Evolutionary conservation across 1,139 yeast species (phyloP), one percentile per base, ranked within the genome.

Genomic region (Magnusiomyces tetraspermus): DNA sequence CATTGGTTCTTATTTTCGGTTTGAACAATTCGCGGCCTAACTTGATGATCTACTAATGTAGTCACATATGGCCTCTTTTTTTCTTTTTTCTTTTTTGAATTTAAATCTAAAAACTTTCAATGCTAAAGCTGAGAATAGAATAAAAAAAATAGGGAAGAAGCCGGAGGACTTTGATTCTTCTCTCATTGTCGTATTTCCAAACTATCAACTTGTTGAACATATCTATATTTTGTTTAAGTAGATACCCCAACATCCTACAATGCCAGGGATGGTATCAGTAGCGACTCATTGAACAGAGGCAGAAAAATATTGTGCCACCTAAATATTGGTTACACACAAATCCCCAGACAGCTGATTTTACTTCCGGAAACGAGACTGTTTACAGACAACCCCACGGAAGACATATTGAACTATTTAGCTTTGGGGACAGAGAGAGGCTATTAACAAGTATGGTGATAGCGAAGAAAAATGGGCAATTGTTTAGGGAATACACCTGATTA

Each of bases 381-480:
- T 85, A 83, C 66, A 67, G 77, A 36, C 60, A 72, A 45, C 67
- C 89, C 62, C 61, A 66, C n/a, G 70, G 67, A 6, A 74, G 67
- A 45, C 92, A 90, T 66, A 78, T 76, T 23, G 71, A 67, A 46
- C 76, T 78, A 53, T 75, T 85, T 44, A 71, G n/a, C n/a, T n/a
- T n/a, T 72, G 17, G 78, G 75, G 54, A 74, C 90, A 60, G 80
- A 83, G n/a, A 63, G 76, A 75, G 53, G 73, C 77, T 52, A 82
- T 92, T 58, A 79, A 78, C 55, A 84, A 81, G 60, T 86, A 94
- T 30, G 90, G 86, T 61, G 85, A 80, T 55, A 96, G 88, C 63
- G 97, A 92, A 66, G 95, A 95, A 43, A 95, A 87, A 63, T 72
- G 85, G 61, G 96, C 89, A 63, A 77, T 82, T 46, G 81, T 87